phyloP scores from a whole-genome alignment of 306 rosid species.

The Urtica urens region DNA sequence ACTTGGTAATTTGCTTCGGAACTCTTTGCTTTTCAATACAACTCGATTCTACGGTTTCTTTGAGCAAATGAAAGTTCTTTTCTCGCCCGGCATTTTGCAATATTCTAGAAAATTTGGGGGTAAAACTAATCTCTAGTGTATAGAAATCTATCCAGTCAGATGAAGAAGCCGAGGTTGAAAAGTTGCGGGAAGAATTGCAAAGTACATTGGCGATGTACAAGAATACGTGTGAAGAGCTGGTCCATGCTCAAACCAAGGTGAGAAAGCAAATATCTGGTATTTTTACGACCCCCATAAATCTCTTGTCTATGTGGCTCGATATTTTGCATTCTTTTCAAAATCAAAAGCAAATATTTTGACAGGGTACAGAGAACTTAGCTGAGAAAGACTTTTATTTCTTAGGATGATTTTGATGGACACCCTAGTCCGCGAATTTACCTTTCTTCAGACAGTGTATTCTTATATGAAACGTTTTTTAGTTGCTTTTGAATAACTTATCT shows the following conservation, averaged over 20 bases:
- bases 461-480: conserved; percentile 12
- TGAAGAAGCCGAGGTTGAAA: conserved; percentile 44
- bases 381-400: neutral
- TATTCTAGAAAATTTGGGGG: conserved; percentile 12
- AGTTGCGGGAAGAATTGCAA: conserved; percentile 62
- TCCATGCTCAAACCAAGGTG: conserved; percentile 62
- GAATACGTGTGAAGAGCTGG: conserved; percentile 69
- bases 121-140: conserved; percentile 1
- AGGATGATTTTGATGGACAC: conserved; percentile 5
- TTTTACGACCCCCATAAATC: no score
- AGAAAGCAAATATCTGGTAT: conserved; percentile 15
- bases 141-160: conserved; percentile 42
- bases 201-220: conserved; percentile 62
- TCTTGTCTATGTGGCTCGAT: neutral
- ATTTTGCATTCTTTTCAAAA: neutral
- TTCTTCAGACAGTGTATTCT: no score
- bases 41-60: conserved; percentile 33
- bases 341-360: neutral
- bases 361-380: conserved; percentile 16
- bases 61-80: conserved; percentile 44
- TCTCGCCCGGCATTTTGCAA: neutral
- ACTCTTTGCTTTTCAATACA: conserved; percentile 18
- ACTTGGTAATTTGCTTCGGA: conserved; percentile 27
- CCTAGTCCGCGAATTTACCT: neutral
- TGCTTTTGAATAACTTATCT: neutral